Base-by-base conservation (phyloP, 1,284 basidiomycete genomes). In the Malassezia sp. region DNA sequence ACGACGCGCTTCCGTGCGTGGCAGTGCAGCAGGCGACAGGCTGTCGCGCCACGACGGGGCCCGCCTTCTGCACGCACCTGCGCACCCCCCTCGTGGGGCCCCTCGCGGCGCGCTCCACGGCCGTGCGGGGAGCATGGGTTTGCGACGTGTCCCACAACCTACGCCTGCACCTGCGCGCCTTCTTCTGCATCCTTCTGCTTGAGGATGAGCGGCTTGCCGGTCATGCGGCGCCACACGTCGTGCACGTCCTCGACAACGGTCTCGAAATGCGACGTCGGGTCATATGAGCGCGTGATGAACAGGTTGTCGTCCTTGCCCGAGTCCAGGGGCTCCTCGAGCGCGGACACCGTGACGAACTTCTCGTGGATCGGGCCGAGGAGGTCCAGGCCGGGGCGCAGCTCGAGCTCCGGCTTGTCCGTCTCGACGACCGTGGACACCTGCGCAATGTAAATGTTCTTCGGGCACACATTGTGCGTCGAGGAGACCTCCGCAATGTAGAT, bases 351-450 rank as follows among this genome's bases (percentile, higher is more conserved):
- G 49, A 97, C 79, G 74, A 97, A 97, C 89, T 97, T 96, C 71
- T 97, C 90, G 65, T 85, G 78, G 63, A 97, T 89, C 31, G 83
- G 80, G 7, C 93, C 93, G 35, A 99, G 80, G 31, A 99, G 80
- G 61, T 85, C 80, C 50, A 97, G 80, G 65, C 87, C 93, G 34
- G 91, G 86, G 20, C 76, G 74, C 56, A 99, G 86, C 75, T 99
- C 93, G 28, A 81, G 76, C 73, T 97, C 91, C 26, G 93, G 93
- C 54, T 78, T 81, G 69, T 81, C 79, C 2, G 91, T 96, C 76
- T 99, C 93, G 42, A 97, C 91, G 60, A 99, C 85, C 24, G 93
- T 97, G 57, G 89, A 95, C 56, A 99, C 93, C 60, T 96, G 96
- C 24, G 89, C 93, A 59, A 99, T 80, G 73, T 89, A 90, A 55